Base-by-base conservation (phyloP, 2,329 filamentous ascomycete species). In the Talaromyces pinophilus region DNA sequence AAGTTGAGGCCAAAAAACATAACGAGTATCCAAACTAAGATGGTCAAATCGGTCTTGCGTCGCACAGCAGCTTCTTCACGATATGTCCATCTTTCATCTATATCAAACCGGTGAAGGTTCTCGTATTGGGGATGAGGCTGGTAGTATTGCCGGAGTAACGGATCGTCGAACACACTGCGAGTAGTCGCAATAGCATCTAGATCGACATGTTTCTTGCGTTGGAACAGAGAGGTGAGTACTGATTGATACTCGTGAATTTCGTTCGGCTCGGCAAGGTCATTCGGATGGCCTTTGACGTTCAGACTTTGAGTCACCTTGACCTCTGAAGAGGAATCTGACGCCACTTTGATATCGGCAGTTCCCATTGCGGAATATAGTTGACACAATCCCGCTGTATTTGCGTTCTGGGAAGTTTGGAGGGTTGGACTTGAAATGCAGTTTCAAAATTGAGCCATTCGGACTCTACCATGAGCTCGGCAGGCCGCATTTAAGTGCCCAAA, bases 161-260 rank as follows among this genome's bases (percentile, higher is more conserved):
- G 75, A 50, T 82, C 77, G 44, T 84, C 82, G 63, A 79, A 83
- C 2, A 83, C 81, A 33, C 71, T 72, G 11, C 69, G 67, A 17
- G 54, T 59, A 7, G 64, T 66, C 8, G 70, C 70, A 44, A 71
- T 73, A 17, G 68, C 69, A 64, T 73, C 67, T 3, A 68, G 69
- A 19, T 71, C 68, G 40, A 35, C 25, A 5, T 42, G 59, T 42
- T 19, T 66, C 17, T 35, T 50, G 19, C 64, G 59, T 17, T 28
- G 48, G 19, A 62, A 57, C 25, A 66, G 50, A n/a, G 59, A 22
- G 3, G 59, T 62, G 15, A 66, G 28, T 7, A 66, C 11, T 7
- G 64, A 62, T 22, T 66, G 64, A 30, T 57, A 62, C 19, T 66
- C 59, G 11, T 60, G 59, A 2, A 22, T 46, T 11, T 62, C 59